A percentile compares a stretch with the other conserved stretches of the same genome.
phyloP scores from a whole-genome alignment of 2,329 filamentous ascomycete species.

The Colletotrichum sp. region DNA sequence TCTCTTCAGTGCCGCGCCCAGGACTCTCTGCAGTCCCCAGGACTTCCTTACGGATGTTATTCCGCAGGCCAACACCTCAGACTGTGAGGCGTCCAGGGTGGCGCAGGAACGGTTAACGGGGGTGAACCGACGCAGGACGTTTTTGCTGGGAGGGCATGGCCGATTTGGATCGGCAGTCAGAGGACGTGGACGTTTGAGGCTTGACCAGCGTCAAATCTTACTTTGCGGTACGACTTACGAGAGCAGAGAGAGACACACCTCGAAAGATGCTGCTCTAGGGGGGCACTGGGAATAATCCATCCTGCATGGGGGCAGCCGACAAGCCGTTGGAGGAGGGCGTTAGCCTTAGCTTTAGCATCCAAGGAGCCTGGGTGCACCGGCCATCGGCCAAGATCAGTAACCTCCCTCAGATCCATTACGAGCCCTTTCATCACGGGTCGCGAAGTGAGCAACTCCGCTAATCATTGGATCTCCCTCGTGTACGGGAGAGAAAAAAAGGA shows the following conservation, averaged over 20 bases:
- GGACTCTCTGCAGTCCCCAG: neutral
- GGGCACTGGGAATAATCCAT: neutral
- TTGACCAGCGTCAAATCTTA: neutral
- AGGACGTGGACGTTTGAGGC: conserved; percentile 3
- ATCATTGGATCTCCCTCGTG: neutral
- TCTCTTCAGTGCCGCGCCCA: neutral
- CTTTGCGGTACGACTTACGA: neutral
- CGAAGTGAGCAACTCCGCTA: neutral
- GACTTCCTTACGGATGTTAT: neutral
- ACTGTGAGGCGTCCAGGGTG: neutral
- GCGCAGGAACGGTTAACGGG: neutral
- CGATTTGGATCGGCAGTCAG: conserved; percentile 11
- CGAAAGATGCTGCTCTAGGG: neutral
- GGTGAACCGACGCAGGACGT: neutral
- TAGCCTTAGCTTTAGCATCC: neutral
- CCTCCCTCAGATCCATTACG: neutral
- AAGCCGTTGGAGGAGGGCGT: neutral
- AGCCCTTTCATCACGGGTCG: neutral
- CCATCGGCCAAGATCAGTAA: neutral
- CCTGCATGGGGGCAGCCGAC: neutral
- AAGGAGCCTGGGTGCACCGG: neutral
- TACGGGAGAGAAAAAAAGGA: neutral
- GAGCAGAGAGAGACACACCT: neutral
- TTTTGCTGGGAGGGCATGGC: neutral
- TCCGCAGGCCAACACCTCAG: neutral